These are phyloP conservation scores for Anaeromyces robustus DNA, from an alignment of 192 early-diverging fungal genomes.

Conservation along the genomic window DNA sequence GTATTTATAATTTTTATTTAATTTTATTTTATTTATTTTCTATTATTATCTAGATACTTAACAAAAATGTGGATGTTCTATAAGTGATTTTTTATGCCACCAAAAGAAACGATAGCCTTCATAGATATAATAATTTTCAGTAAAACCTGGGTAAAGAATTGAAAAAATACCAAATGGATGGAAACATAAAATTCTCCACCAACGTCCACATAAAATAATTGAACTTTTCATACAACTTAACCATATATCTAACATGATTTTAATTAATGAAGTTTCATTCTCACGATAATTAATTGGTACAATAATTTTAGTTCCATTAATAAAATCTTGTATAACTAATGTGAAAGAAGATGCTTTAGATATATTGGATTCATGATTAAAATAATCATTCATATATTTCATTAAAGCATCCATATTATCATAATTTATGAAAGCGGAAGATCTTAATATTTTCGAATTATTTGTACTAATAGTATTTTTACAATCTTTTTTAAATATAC, in stretches of 20 bases:
- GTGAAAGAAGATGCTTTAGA: too few species aligned
- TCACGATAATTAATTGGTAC: neutral
- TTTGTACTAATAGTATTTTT: too few species aligned
- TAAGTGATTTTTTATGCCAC: neutral
- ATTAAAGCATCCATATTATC: too few species aligned
- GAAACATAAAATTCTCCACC: neutral
- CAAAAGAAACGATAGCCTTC: neutral
- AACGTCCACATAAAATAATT: neutral
- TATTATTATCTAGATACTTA: too few species aligned
- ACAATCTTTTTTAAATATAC: too few species aligned
- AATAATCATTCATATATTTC: too few species aligned
- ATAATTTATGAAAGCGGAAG: too few species aligned
- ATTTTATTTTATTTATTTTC: too few species aligned
- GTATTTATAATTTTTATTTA: too few species aligned
- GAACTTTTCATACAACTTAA: neutral
- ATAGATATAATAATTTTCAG: neutral
- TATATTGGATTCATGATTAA: too few species aligned
- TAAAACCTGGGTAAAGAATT: neutral
- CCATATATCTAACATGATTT: neutral
- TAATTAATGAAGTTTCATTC: neutral
- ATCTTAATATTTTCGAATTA: too few species aligned
- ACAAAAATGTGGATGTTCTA: neutral
- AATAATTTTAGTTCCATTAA: neutral
- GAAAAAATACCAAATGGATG: neutral
- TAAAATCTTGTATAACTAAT: neutral